Evolutionary conservation across 768 basidiomycete species (phyloP), one percentile per base, ranked within the genome.

Genomic region (Boletus pseudo-olivaceus): DNA sequence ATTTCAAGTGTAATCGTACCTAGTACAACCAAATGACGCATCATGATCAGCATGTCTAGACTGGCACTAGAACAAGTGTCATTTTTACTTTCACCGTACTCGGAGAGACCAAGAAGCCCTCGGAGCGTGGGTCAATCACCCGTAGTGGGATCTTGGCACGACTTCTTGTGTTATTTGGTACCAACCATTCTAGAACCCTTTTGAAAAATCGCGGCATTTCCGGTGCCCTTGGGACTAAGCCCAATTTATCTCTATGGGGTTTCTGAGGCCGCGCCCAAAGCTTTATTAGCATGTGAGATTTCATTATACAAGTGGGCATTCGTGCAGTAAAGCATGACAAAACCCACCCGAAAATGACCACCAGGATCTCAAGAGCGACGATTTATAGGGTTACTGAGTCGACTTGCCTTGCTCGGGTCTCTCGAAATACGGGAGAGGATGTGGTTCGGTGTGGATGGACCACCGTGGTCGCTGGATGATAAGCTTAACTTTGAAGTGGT

Each of bases 211-310:
- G 20, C 20, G 29, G 15, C 40, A 23, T n/a, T 29, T 47, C 51
- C 47, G 14, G 23, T 26, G 29, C 19, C 20, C 23, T 19, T 29
- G 20, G 20, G 19, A 38, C 4, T 32, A 20, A 23, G 33, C 42
- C 33, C 45, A 46, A 30, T 20, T 7, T 49, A 1, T 39, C 19
- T 47, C 17, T 17, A 40, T 51, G 57, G 54, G 33, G 57, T 49
- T 62, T 59, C 49, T 42, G 51, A 35, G 56, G 56, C 51, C 48
- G 20, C 41, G n/a, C 30, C 29, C 14, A 37, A 42, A 1, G 17
- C 30, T 27, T 14, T 33, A 49, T 49, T 32, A 17, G 39, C n/a
- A 32, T 43, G 27, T 27, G 44, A 49, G 29, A 45, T 40, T 43
- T 46, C 53, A 56, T 56, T 54, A 37, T 47, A 15, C 35, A 7